phyloP scores from a whole-genome alignment of 306 rosid genomes.

The Trifolium pratense region DNA sequence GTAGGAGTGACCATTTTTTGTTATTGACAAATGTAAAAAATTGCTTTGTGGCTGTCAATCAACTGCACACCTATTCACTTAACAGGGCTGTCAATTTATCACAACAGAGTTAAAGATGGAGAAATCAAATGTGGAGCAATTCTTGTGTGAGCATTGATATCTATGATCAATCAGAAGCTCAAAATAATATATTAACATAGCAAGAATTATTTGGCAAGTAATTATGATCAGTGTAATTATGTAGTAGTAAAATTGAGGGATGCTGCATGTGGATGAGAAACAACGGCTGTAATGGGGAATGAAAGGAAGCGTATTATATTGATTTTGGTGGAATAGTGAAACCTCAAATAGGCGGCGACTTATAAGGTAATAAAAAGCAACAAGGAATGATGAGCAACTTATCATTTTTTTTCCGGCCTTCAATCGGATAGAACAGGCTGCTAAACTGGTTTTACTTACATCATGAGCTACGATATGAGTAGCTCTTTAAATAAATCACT shows the following conservation, averaged over 20 bases:
- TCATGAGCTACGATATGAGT: neutral
- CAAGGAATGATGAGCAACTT: no score
- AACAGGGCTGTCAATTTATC: neutral
- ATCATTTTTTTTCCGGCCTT: neutral
- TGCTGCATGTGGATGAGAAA: neutral
- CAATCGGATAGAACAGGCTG: neutral
- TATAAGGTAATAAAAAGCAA: neutral
- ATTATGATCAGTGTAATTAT: neutral
- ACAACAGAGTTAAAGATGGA: constrained; percentile 17
- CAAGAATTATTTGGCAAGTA: neutral
- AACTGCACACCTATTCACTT: neutral
- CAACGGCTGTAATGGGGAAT: neutral
- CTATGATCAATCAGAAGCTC: neutral
- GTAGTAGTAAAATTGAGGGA: neutral
- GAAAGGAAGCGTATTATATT: neutral
- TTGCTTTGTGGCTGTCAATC: constrained; percentile 9
- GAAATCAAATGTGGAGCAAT: constrained; percentile 6
- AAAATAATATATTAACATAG: neutral
- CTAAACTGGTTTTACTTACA: neutral
- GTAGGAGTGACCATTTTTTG: constrained; percentile 11
- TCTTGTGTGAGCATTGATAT: neutral
- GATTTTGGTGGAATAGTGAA: neutral
- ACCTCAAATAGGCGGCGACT: neutral
- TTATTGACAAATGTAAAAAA: constrained; percentile 13
- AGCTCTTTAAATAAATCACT: neutral